Evolutionary conservation across 2,329 filamentous ascomycete species (phyloP).

Genomic region (Whalleya microplaca): DNA sequence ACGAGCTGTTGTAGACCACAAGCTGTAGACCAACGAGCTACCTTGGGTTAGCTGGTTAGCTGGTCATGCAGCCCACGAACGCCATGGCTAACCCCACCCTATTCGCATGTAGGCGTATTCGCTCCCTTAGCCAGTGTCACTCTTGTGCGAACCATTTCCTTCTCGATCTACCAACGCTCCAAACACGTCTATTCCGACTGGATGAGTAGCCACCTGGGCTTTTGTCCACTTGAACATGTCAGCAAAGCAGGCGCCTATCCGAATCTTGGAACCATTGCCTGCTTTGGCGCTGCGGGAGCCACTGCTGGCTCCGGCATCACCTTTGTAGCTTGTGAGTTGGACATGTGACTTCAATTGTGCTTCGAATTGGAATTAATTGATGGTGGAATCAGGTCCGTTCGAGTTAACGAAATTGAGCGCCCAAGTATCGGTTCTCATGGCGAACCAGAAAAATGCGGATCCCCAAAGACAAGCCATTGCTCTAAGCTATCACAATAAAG

Average conservation of each 20-base stretch:
- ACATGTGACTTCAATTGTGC: background rate
- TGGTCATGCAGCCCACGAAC: slow-evolving; percentile 1
- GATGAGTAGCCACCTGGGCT: slow-evolving; percentile 67
- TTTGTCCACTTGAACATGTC: slow-evolving; percentile 74
- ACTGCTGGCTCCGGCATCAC: slow-evolving; percentile 81
- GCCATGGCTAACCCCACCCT: slow-evolving; percentile 29
- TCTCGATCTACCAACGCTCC: slow-evolving; percentile 78
- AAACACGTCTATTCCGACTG: slow-evolving; percentile 75
- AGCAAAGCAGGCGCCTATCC: slow-evolving; percentile 73
- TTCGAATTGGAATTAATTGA: slow-evolving; percentile 15
- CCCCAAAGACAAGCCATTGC: slow-evolving; percentile 62
- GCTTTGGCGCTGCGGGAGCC: slow-evolving; percentile 78
- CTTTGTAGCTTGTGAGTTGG: slow-evolving; percentile 69
- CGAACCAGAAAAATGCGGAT: slow-evolving; percentile 54
- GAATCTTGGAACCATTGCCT: slow-evolving; percentile 72
- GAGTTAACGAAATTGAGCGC: slow-evolving; percentile 89
- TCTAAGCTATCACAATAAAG: slow-evolving; percentile 76
- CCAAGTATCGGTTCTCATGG: slow-evolving; percentile 80
- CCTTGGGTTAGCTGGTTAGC: too few species aligned
- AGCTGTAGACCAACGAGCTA: too few species aligned
- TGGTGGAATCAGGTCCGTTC: slow-evolving; percentile 65
- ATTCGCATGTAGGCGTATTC: slow-evolving; percentile 61
- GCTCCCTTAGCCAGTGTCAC: slow-evolving; percentile 82
- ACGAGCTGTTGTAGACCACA: too few species aligned
- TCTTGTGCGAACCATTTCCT: slow-evolving; percentile 75